Evolutionary conservation across 331 rosid species (phyloP).

Genomic region (Malus hybrid): DNA sequence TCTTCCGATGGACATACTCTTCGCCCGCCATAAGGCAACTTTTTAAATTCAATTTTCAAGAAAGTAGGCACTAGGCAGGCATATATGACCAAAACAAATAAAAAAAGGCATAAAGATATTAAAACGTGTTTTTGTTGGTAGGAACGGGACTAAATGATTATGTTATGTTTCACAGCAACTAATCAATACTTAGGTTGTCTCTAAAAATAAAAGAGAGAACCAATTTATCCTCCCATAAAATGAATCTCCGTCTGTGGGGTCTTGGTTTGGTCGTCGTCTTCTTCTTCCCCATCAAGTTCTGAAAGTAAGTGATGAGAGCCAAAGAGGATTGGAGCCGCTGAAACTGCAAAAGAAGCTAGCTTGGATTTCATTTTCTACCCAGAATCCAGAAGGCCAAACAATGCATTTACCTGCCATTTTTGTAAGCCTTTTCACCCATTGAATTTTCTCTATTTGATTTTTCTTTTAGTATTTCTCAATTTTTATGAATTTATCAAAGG

Average conservation of each 20-base stretch:
- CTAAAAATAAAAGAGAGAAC: background rate
- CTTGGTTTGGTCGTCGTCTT: too few relatives aligned
- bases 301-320: background rate
- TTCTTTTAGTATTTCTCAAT: background rate
- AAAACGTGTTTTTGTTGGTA: background rate
- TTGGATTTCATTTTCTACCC: background rate
- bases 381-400: background rate
- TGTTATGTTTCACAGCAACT: background rate
- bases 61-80: too few relatives aligned
- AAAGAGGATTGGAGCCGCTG: background rate
- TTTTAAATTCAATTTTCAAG: too few relatives aligned
- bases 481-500: background rate
- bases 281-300: background rate
- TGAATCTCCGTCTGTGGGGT: background rate
- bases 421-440: background rate
- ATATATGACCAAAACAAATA: too few relatives aligned
- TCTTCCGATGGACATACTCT: too few relatives aligned
- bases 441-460: too few relatives aligned
- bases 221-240: background rate
- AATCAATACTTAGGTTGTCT: background rate
- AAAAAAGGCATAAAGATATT: too few relatives aligned
- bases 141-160: background rate
- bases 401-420: background rate
- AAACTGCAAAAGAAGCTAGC: background rate
- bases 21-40: too few relatives aligned